A percentile compares a stretch with the other conserved stretches of the same genome.
These are phyloP conservation scores for Fusarium sp. DNA, from an alignment of 2,329 filamentous ascomycete species.

Conservation along the genomic window DNA sequence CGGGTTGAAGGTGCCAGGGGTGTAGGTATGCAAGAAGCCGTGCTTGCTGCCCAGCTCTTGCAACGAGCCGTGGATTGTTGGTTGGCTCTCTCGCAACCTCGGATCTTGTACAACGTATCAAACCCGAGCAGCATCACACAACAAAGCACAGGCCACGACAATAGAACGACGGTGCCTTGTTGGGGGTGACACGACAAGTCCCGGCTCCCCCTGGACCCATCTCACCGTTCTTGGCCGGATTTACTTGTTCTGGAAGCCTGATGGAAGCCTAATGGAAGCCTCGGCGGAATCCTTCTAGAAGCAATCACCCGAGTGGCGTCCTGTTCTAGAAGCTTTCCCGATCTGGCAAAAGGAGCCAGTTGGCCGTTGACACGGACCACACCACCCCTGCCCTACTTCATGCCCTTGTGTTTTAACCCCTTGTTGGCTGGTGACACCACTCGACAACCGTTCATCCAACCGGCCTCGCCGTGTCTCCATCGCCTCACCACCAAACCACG, in stretches of 20 bases:
- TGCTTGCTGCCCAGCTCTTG: conserved; percentile 3
- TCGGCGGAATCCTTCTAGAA: conserved; percentile 38
- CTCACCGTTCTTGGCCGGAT: conserved; percentile 4
- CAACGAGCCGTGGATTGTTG: background rate
- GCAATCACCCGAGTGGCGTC: conserved; percentile 23
- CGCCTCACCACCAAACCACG: conserved; percentile 33
- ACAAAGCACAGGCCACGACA: conserved; percentile 17
- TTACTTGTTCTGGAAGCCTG: conserved; percentile 25
- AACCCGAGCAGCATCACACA: conserved; percentile 8
- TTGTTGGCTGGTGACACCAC: conserved; percentile 34
- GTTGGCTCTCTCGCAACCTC: background rate
- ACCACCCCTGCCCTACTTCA: conserved; percentile 24
- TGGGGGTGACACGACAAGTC: conserved; percentile 4
- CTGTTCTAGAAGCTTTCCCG: conserved; percentile 45
- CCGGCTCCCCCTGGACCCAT: conserved; percentile 9
- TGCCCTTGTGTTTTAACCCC: conserved; percentile 8
- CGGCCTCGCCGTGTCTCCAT: conserved; percentile 48
- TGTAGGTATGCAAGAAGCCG: conserved; percentile 12
- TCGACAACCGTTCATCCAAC: conserved; percentile 31
- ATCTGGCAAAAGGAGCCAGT: conserved; percentile 12
- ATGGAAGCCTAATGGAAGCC: conserved; percentile 13
- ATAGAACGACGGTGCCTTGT: background rate
- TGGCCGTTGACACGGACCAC: conserved; percentile 31
- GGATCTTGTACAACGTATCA: background rate
- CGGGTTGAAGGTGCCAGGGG: background rate